Evolutionary conservation across 495 filamentous ascomycete genomes (phyloP).

Genomic region (Lepraria neglecta): DNA sequence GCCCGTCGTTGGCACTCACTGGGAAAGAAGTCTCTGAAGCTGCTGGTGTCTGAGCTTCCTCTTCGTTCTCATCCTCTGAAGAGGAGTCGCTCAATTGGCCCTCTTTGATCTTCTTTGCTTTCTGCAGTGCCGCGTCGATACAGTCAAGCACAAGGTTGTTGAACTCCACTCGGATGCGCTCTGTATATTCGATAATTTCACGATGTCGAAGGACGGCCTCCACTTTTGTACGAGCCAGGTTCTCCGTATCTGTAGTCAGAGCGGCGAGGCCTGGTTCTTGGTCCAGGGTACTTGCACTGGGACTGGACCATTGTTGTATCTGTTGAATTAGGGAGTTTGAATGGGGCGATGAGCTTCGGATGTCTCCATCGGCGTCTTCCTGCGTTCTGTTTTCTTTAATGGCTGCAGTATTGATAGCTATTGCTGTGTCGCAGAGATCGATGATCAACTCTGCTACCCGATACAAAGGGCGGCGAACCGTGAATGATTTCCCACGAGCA

Average conservation of each 20-base stretch:
- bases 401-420: slow-evolving; percentile 88
- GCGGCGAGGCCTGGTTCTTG: slow-evolving; percentile 88
- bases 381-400: slow-evolving; percentile 74
- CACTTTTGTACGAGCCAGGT: slow-evolving; percentile 74
- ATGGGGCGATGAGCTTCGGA: slow-evolving; percentile 88
- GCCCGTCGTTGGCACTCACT: slow-evolving; percentile 34
- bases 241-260: slow-evolving; percentile 81
- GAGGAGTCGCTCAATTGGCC: slow-evolving; percentile 76
- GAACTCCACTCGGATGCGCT: slow-evolving; percentile 90
- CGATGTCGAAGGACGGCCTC: slow-evolving; percentile 88
- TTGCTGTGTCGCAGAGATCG: slow-evolving; percentile 89
- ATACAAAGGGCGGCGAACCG: slow-evolving; percentile 77
- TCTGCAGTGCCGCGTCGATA: slow-evolving; percentile 83
- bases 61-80: slow-evolving; percentile 42
- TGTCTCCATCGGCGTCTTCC: slow-evolving; percentile 52
- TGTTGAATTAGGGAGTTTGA: slow-evolving; percentile 90
- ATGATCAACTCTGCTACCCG: slow-evolving; percentile 91
- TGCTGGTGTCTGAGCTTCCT: slow-evolving; percentile 32
- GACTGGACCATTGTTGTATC: slow-evolving; percentile 92
- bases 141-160: slow-evolving; percentile 87
- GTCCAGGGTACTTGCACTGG: slow-evolving; percentile 75
- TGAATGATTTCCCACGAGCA: slow-evolving; percentile 71
- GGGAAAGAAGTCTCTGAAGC: slow-evolving; percentile 32
- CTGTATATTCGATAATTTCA: slow-evolving; percentile 89
- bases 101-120: slow-evolving; percentile 80